Base-by-base conservation (phyloP, 1,284 basidiomycete genomes). In the Malassezia slooffiae region DNA sequence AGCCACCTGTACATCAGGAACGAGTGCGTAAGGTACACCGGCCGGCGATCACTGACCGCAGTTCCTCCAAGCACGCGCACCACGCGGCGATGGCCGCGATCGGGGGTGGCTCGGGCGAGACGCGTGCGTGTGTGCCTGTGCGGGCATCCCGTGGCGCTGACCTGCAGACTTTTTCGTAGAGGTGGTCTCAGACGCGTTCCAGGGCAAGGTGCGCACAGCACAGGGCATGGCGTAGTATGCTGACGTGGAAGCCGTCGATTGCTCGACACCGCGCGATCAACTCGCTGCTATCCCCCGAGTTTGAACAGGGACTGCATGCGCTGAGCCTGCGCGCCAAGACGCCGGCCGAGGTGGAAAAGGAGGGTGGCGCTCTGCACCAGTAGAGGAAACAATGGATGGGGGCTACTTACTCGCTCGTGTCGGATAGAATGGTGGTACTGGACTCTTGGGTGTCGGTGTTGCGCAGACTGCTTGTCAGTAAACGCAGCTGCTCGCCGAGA, bases 61-160 rank as follows among this genome's bases (percentile, higher is more conserved):
- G 45, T 21, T 48, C 46, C 16, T 34, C 41, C 40, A 65, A 61
- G 44, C 65, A 68, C 37, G 60, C 65, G 0, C 65, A 68, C 43
- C 65, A 68, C 43, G 65, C 65, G 5, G 65, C 65, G n/a, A 68
- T 68, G 65, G 63, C 49, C 3, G 65, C 65, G 2, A 61, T 64
- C 28, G 58, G 60, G 21, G 65, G 65, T 8, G 65, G 65, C 5
- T 60, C 55, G 31, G 65, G 65, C 27, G 62, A 67, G 38, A 67
- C 65, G 17, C 63, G 48, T 55, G 29, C 29, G 50, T 53, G 34
- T 7, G 15, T 16, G 12, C 34, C 27, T 19, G 11, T 12, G 17
- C 29, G 22, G 16, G 16, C 15, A 16, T 6, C 13, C 11, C 30
- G 13, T 21, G 16, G 23, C 13, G 4, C 27, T 15, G 26, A 19